Percentiles rank a stretch among this genome's conserved stretches.
phyloP scores from a whole-genome alignment of 257 asterid genomes.

The Solanum pennellii region DNA sequence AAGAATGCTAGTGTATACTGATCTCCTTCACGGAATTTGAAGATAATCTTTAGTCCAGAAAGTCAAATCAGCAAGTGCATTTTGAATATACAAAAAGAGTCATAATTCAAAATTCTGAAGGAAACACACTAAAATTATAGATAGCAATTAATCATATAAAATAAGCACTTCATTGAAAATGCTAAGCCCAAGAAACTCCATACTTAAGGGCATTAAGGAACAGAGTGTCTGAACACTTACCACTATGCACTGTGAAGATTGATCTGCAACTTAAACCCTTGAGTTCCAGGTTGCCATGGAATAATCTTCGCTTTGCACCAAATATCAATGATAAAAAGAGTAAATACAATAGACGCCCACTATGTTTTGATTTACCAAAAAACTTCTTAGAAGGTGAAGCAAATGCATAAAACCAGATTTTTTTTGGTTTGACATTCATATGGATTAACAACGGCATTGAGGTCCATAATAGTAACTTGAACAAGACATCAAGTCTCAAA shows the following conservation, averaged over 20 bases:
- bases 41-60: background rate
- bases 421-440: background rate
- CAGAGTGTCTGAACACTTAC: background rate
- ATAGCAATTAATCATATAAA: background rate
- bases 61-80: background rate
- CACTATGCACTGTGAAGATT: background rate
- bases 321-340: background rate
- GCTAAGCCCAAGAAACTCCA: background rate
- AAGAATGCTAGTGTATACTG: background rate
- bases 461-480: background rate
- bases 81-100: background rate
- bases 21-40: background rate
- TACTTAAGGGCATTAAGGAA: background rate
- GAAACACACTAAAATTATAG: background rate
- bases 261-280: background rate
- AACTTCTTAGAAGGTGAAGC: background rate
- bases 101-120: background rate
- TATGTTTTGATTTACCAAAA: background rate
- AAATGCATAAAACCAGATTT: background rate
- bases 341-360: background rate
- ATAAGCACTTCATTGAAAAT: background rate
- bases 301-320: background rate
- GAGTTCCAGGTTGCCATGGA: background rate
- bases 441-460: background rate
- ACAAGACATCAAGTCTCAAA: conserved; percentile 9